Percentiles rank a stretch among this genome's conserved stretches.
Evolutionary conservation across 2,329 filamentous ascomycete genomes (phyloP).

Genomic region (Cordyceps pruinosa): DNA sequence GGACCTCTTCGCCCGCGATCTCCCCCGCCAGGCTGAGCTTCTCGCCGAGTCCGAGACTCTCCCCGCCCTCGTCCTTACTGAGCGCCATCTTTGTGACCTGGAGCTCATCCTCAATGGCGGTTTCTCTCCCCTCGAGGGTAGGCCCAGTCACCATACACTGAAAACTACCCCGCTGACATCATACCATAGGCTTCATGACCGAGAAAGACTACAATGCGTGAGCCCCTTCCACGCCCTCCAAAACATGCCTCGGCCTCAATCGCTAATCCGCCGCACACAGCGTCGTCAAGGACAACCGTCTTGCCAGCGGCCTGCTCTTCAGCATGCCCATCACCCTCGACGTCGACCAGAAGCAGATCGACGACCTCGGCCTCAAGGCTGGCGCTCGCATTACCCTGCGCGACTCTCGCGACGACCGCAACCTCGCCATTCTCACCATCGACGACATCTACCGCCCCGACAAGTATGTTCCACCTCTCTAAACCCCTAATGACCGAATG

Average conservation of each 20-base stretch:
- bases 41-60: conserved; percentile 77
- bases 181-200: conserved; percentile 77
- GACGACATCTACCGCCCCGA: conserved; percentile 94
- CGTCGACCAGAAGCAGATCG: conserved; percentile 66
- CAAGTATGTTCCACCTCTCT: conserved; percentile 57
- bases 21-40: conserved; percentile 73
- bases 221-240: conserved; percentile 23
- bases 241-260: background rate
- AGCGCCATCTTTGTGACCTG: conserved; percentile 95
- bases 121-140: conserved; percentile 95
- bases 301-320: conserved; percentile 85
- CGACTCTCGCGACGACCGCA: conserved; percentile 93
- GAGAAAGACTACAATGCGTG: conserved; percentile 95
- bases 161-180: conserved; percentile 6
- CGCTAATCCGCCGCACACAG: conserved; percentile 40
- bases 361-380: conserved; percentile 67
- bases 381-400: conserved; percentile 81
- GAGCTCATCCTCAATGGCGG: conserved; percentile 96
- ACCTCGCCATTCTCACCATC: conserved; percentile 90
- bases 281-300: conserved; percentile 81
- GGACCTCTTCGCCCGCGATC: conserved; percentile 93
- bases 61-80: conserved; percentile 75
- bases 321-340: conserved; percentile 96
- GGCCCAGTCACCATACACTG: conserved; percentile 26
- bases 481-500: background rate